Evolutionary conservation across 1,139 yeast species (phyloP), one percentile per base, ranked within the genome.

Genomic region (Geotrichum aggregatum): DNA sequence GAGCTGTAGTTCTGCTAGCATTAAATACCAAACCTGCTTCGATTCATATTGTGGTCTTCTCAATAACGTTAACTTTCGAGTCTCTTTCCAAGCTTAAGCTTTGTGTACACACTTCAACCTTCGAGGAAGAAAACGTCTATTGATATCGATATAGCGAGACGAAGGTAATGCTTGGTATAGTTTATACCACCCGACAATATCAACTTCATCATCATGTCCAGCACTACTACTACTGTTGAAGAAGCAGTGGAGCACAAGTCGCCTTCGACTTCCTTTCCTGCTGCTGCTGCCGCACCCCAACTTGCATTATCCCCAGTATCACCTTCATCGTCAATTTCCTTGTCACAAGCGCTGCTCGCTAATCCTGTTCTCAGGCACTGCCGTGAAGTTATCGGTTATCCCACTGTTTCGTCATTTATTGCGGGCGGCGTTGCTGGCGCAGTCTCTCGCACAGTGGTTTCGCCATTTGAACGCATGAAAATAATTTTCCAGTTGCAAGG

Each of bases 381-480:
- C 41, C 55, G 64, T 18, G 59, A 59, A 49, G 58, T 61, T 48
- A 56, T 67, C 30, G 62, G 65, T 24, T 59, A 62, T 43, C 74
- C 76, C 11, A 64, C 70, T 13, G 71, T 71, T 8, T 59, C 89
- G 1, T 84, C 96, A 5, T 79, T 92, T 50, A 54, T 83, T 1
- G 82, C 84, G 21, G 91, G 91, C 19, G 89, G 89, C 3, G 71
- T 85, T 5, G 98, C 98, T 0, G 98, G 98, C 4, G 96, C 96
- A 0, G 80, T 89, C 1, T 86, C 95, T 0, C 75, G 98, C 51
- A 92, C 98, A 0, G 89, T 85, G 1, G 97, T 91, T 5, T 87
- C 96, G 3, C 98, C 98, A 0, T 82, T 92, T 68, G 98, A 92
- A 67, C 75, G 98, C 59, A 95, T 95, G 62, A 92, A 92, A 70